Evolutionary conservation across 305 asterid species (phyloP).

Genomic region (Andrographis paniculata): DNA sequence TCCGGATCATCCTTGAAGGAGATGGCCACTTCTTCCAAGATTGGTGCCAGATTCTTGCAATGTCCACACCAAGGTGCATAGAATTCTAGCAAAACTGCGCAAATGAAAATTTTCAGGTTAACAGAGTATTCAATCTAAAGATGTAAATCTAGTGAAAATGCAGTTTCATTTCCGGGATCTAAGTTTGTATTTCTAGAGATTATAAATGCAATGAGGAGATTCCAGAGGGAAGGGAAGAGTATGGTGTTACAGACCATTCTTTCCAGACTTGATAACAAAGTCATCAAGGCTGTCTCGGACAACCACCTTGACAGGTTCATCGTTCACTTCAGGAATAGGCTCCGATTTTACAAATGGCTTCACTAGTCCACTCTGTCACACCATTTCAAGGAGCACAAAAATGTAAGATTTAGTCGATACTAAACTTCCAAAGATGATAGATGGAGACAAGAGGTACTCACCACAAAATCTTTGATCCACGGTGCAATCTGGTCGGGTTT

Average conservation of each 20-base stretch:
- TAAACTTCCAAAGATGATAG: not conserved
- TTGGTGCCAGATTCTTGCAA: conserved; percentile 68
- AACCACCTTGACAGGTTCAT: conserved; percentile 69
- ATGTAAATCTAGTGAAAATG: not conserved
- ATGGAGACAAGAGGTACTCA: conserved; percentile 15
- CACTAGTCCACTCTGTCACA: conserved; percentile 47
- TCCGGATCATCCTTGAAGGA: conserved; percentile 40
- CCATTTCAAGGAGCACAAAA: conserved; percentile 4
- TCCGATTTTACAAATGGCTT: conserved; percentile 49
- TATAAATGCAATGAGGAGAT: not conserved
- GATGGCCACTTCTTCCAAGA: conserved; percentile 69
- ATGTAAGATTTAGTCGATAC: conserved; percentile 1
- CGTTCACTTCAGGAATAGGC: conserved; percentile 54
- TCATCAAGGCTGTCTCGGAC: conserved; percentile 55
- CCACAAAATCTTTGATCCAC: conserved; percentile 64
- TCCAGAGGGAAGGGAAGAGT: not conserved
- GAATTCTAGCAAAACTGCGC: conserved; percentile 62
- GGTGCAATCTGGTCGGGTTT: conserved; percentile 50
- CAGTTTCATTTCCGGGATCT: not conserved
- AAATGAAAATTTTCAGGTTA: conserved; percentile 3
- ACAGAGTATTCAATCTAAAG: not conserved
- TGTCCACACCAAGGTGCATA: conserved; percentile 87
- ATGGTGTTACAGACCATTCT: conserved; percentile 36
- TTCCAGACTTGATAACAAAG: conserved; percentile 52
- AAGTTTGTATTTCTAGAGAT: not conserved